These are phyloP conservation scores for Crepidotus variabilis DNA, from an alignment of 768 basidiomycete genomes.

Conservation along the genomic window DNA sequence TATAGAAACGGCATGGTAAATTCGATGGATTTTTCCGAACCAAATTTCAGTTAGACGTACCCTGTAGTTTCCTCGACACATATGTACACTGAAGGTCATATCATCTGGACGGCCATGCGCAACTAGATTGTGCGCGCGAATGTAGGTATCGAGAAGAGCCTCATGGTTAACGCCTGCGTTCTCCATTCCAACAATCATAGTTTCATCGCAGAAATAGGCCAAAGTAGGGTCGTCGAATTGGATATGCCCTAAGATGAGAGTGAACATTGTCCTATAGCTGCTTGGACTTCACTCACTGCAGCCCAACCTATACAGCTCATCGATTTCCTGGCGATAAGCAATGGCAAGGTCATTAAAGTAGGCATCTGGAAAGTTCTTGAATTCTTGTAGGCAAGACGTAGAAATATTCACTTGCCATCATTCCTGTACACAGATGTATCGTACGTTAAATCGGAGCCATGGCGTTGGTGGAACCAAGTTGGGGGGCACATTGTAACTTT, in stretches of 20 bases:
- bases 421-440: constrained; percentile 55
- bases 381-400: neutral
- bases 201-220: constrained; percentile 66
- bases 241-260: constrained; percentile 35
- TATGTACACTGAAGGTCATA: constrained; percentile 53
- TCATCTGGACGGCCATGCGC: constrained; percentile 50
- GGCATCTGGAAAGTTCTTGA: constrained; percentile 30
- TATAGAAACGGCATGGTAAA: constrained; percentile 15
- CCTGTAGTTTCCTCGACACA: constrained; percentile 55
- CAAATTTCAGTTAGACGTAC: constrained; percentile 30
- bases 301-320: constrained; percentile 43
- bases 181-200: constrained; percentile 49
- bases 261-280: neutral
- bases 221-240: constrained; percentile 53
- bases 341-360: constrained; percentile 46
- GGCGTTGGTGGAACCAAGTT: constrained; percentile 68
- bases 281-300: constrained; percentile 36
- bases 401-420: constrained; percentile 41
- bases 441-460: constrained; percentile 56
- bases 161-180: constrained; percentile 58
- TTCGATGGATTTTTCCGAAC: neutral
- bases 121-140: constrained; percentile 58
- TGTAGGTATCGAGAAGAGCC: constrained; percentile 64
- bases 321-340: constrained; percentile 46
- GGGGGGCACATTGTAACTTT: constrained; percentile 73